Evolutionary conservation across 2,329 filamentous ascomycete genomes (phyloP).

Genomic region (Diaporthe australafricana): DNA sequence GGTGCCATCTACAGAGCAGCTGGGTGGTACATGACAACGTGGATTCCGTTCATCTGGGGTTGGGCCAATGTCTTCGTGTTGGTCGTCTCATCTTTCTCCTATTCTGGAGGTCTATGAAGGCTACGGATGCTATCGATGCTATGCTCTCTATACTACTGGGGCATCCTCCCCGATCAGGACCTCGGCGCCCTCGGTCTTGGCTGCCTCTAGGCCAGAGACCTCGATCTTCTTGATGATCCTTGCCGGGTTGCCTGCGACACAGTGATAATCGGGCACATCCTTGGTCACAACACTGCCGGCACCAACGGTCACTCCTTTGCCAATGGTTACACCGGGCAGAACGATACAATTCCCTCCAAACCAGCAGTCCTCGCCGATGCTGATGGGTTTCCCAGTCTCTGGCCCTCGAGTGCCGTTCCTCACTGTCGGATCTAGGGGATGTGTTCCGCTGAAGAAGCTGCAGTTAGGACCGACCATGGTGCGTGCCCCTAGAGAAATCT

Average conservation of each 20-base stretch:
- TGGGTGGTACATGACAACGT: constrained; percentile 91
- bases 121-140: neutral
- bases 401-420: constrained; percentile 82
- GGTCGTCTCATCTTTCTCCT: constrained; percentile 90
- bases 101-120: constrained; percentile 83
- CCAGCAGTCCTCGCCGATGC: constrained; percentile 85
- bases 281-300: constrained; percentile 88
- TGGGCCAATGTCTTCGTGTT: constrained; percentile 85
- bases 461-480: constrained; percentile 85
- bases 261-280: constrained; percentile 72
- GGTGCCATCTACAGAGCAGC: constrained; percentile 85
- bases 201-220: constrained; percentile 40
- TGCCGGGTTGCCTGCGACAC: constrained; percentile 77
- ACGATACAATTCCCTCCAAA: constrained; percentile 78
- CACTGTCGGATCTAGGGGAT: constrained; percentile 80
- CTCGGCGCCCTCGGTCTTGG: neutral
- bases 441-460: constrained; percentile 78
- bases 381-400: constrained; percentile 79
- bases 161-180: constrained; percentile 33
- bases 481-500: constrained; percentile 79
- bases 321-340: constrained; percentile 82
- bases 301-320: constrained; percentile 78
- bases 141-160: constrained; percentile 11
- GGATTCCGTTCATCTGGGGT: constrained; percentile 92
- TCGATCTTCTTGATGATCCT: constrained; percentile 61